Base-by-base conservation (phyloP, 345 rosid genomes). In the Linum trigynum region DNA sequence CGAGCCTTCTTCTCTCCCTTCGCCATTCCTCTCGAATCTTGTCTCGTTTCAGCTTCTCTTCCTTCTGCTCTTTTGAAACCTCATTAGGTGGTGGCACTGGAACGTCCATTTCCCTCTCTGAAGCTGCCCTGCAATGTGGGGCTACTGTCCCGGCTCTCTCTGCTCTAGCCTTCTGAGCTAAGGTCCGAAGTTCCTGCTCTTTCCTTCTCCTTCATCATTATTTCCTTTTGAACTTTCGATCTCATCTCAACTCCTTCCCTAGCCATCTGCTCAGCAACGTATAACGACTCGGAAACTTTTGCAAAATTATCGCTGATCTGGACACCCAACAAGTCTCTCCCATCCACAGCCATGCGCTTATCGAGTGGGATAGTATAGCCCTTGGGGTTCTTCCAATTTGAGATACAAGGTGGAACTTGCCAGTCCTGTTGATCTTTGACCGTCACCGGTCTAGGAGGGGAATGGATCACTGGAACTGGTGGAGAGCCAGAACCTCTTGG, bases 171-270 rank as follows among this genome's bases (percentile, higher is more conserved):
- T 84, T 88, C 67, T 88, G 96, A 51, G 99, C 99, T 55, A 94
- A 83, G n/a, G 92, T 96, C 10, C 96, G 86, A 72, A 94, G 72
- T 64, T 94, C 99, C 71, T 87, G 90, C 79, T 94, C 97, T 72
- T 81, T 89, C 99, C 72, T 88, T 90, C 77, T 94, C 99, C 85
- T 88, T 94, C 92, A 88, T 82, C 75, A 65, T 5, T 95, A 94
- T 86, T 77, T 90, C 99, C 66, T 84, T 90, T 61, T 88, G 99
- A 66, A 94, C 96, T 83, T 91, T 94, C 5, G 96, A 86, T 67
- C 99, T 82, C 99, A 94, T 88, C 4, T 92, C 83, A 72, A 94
- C 99, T 41, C 96, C 99, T 81, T 91, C 99, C 75, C 97, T 81
- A 65, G 97, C 99, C 85, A 88, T 94, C 82, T 91, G 96, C 73